phyloP scores from a whole-genome alignment of 306 rosid genomes.

The Cicer bijugum region DNA sequence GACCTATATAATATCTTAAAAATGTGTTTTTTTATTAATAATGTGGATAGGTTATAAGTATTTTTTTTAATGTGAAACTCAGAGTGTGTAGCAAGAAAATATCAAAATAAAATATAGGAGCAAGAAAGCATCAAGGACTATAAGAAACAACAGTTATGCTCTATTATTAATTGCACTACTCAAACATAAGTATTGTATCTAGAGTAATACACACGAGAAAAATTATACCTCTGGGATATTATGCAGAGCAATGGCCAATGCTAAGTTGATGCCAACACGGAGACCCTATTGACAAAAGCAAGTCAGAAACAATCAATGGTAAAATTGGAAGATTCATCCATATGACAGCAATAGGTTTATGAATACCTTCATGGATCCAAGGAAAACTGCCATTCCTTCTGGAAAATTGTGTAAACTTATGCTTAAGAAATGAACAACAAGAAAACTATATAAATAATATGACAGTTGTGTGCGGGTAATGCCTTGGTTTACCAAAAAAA shows the following conservation, averaged over 20 bases:
- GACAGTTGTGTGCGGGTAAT: too few species aligned
- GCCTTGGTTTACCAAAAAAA: too few species aligned
- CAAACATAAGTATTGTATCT: constrained; percentile 28
- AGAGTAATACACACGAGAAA: constrained; percentile 28
- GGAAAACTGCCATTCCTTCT: too few species aligned
- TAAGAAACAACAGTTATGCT: constrained; percentile 13
- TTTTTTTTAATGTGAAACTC: neutral
- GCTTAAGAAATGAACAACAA: too few species aligned
- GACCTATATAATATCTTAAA: too few species aligned
- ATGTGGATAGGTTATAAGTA: too few species aligned
- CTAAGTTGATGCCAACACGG: constrained; percentile 92
- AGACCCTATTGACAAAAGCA: constrained; percentile 70
- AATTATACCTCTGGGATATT: constrained; percentile 91
- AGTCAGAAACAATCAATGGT: constrained; percentile 36
- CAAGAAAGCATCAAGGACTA: constrained; percentile 9
- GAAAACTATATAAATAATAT: too few species aligned
- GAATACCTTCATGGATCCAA: too few species aligned
- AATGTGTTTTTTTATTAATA: too few species aligned
- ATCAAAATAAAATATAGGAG: neutral
- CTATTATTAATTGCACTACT: constrained; percentile 26
- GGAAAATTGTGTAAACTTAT: too few species aligned
- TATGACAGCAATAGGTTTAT: too few species aligned
- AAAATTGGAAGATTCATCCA: neutral
- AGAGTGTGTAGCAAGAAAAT: constrained; percentile 12
- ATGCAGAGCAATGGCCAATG: constrained; percentile 98